Percentiles rank a stretch among this genome's conserved stretches.
phyloP scores from a whole-genome alignment of 2,329 filamentous ascomycete species.

The Aspergillus sp. region DNA sequence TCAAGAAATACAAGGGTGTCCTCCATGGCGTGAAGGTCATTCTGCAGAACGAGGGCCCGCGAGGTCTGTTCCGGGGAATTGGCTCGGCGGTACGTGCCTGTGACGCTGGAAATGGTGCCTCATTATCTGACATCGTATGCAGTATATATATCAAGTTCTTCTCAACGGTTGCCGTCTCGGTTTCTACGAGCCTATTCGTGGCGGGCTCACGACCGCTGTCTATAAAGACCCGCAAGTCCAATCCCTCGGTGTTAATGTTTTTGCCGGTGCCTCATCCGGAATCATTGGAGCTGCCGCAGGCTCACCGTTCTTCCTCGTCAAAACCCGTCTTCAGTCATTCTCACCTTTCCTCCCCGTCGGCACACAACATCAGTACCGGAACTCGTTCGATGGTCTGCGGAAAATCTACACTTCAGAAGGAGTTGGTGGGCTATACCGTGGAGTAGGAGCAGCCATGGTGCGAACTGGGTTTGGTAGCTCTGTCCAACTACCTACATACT shows the following conservation, averaged over 20 bases:
- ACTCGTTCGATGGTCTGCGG: slow-evolving; percentile 76
- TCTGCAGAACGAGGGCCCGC: slow-evolving; percentile 81
- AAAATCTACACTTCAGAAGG: slow-evolving; percentile 80
- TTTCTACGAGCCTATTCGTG: slow-evolving; percentile 94
- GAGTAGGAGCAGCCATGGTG: slow-evolving; percentile 91
- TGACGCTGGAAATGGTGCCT: background rate
- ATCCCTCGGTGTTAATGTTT: slow-evolving; percentile 87
- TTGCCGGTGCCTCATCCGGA: slow-evolving; percentile 84
- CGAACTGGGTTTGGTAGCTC: slow-evolving; percentile 93
- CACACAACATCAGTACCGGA: slow-evolving; percentile 91
- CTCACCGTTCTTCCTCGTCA: slow-evolving; percentile 96
- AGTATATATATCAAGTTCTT: slow-evolving; percentile 93
- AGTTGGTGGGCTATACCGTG: slow-evolving; percentile 78
- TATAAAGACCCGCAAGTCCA: slow-evolving; percentile 74
- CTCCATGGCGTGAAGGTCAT: slow-evolving; percentile 90
- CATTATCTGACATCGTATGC: slow-evolving; percentile 14
- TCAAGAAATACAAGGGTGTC: slow-evolving; percentile 85
- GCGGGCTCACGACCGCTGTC: slow-evolving; percentile 65
- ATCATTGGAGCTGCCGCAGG: slow-evolving; percentile 90
- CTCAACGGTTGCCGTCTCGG: slow-evolving; percentile 95
- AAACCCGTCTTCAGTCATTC: slow-evolving; percentile 91
- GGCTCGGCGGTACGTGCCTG: slow-evolving; percentile 66
- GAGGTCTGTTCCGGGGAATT: slow-evolving; percentile 83
- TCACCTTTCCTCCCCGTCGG: slow-evolving; percentile 91
- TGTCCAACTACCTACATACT: slow-evolving; percentile 96